phyloP scores from a whole-genome alignment of 345 rosid species.

The Isatis tinctoria region DNA sequence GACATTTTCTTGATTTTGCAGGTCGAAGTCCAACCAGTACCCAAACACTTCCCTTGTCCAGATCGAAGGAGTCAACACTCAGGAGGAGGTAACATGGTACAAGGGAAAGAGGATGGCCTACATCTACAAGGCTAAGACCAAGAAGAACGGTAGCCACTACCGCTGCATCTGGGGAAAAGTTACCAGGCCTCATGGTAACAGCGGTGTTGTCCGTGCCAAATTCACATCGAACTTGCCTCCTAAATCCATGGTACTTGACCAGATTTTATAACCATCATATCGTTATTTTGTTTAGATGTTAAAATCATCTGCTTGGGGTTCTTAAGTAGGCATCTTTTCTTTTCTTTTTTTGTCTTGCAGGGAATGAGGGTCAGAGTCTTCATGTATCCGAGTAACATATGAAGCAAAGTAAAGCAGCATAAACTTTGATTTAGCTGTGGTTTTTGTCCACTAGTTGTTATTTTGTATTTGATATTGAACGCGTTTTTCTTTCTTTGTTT shows the following conservation, averaged over 20 bases:
- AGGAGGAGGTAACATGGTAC: constrained; percentile 55
- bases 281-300: not conserved
- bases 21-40: constrained; percentile 75
- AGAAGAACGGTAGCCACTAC: constrained; percentile 49
- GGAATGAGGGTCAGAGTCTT: constrained; percentile 56
- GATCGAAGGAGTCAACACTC: constrained; percentile 68
- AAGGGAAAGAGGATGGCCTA: constrained; percentile 51
- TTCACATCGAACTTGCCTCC: constrained; percentile 75
- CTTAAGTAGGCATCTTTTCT: not conserved
- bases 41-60: constrained; percentile 60
- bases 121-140: constrained; percentile 57
- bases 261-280: not conserved
- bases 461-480: constrained; percentile 28
- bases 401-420: constrained; percentile 18
- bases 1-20: constrained; percentile 7
- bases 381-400: constrained; percentile 53
- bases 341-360: constrained; percentile 17
- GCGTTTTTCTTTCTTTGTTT: constrained; percentile 20
- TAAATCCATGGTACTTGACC: constrained; percentile 48
- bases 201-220: constrained; percentile 65
- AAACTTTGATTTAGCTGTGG: constrained; percentile 21
- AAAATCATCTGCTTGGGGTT: not conserved
- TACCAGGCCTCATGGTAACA: constrained; percentile 65
- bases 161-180: constrained; percentile 72
- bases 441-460: constrained; percentile 22